Conservation (phyloP, 768 basidiomycete genomes). For the Lactifluus echinatus region DNA sequence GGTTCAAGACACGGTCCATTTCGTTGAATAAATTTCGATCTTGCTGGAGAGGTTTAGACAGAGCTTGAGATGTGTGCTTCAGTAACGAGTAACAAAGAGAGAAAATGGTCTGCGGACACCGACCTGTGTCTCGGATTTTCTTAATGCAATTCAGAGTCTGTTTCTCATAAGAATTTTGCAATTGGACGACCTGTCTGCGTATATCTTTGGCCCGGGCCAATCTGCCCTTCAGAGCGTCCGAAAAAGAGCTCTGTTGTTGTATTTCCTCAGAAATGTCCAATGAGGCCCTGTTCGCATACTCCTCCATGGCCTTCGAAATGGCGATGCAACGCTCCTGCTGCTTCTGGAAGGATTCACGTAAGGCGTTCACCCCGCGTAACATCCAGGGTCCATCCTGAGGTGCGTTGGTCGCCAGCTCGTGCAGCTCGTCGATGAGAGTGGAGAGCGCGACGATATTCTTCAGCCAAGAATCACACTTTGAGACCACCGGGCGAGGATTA, state of each 20-base stretch:
- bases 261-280: not conserved
- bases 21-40: not conserved
- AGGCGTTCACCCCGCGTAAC: not conserved
- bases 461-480: not conserved
- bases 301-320: not conserved
- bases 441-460: not conserved
- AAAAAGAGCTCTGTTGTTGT: not conserved
- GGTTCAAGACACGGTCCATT: not conserved
- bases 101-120: not conserved
- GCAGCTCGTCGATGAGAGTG: not conserved
- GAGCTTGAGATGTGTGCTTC: not conserved
- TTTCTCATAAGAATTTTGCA: not conserved
- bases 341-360: not conserved
- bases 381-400: not conserved
- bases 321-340: not conserved
- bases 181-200: not conserved
- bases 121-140: not conserved
- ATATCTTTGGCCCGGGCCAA: not conserved
- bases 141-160: not conserved
- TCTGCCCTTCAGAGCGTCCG: not conserved
- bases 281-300: not conserved
- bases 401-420: not conserved
- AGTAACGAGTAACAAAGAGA: not conserved
- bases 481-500: too few relatives aligned
- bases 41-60: not conserved